Conservation (phyloP, 2,329 filamentous ascomycete species). For the Pseudopyrenochaeta lycopersici region DNA sequence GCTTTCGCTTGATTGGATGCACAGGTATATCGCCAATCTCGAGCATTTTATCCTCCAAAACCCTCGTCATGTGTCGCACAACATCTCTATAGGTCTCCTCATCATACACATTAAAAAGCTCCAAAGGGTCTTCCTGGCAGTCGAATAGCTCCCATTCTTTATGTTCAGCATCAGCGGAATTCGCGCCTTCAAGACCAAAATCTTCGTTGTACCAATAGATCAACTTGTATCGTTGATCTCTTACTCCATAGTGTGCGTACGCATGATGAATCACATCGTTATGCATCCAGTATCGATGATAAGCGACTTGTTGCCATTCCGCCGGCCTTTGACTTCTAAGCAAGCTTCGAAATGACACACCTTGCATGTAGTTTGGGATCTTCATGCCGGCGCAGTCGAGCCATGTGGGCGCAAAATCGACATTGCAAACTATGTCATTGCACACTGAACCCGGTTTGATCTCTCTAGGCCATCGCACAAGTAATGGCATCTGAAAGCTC, state of each 20-base stretch:
- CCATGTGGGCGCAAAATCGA: conserved; percentile 63
- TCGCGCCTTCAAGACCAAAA: conserved; percentile 57
- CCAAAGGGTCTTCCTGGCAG: conserved; percentile 58
- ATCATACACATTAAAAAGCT: conserved; percentile 56
- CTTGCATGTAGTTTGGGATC: conserved; percentile 63
- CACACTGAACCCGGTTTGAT: conserved; percentile 53
- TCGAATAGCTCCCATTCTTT: conserved; percentile 66
- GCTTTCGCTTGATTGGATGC: conserved; percentile 3
- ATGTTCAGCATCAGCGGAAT: conserved; percentile 49
- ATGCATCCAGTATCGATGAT: conserved; percentile 67
- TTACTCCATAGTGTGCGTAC: conserved; percentile 62
- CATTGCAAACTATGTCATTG: conserved; percentile 62
- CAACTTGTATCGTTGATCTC: conserved; percentile 63
- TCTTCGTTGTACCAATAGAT: conserved; percentile 67
- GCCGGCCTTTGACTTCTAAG: conserved; percentile 50
- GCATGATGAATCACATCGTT: conserved; percentile 60
- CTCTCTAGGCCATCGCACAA: conserved; percentile 57
- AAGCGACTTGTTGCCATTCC: conserved; percentile 62
- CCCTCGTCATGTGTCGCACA: conserved; percentile 43
- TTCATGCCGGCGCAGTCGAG: conserved; percentile 56
- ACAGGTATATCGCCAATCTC: conserved; percentile 60
- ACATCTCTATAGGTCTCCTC: conserved; percentile 42
- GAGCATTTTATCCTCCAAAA: conserved; percentile 58
- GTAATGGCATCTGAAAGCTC: conserved; percentile 65
- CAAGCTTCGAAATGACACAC: conserved; percentile 54